Base-by-base conservation (phyloP, 192 early-diverging fungal species). In the Backusella westeae region DNA sequence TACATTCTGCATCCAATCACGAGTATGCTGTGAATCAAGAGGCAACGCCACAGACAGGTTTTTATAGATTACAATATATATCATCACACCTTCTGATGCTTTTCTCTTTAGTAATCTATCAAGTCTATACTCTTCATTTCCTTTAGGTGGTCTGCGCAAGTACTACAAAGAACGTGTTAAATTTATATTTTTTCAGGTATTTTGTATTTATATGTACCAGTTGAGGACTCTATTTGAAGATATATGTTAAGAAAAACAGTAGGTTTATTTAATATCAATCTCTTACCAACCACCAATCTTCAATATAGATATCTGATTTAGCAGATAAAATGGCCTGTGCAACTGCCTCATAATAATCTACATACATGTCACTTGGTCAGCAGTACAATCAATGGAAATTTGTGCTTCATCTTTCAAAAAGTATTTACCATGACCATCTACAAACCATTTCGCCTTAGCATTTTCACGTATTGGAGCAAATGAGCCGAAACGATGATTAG, bases 51-150 rank as follows among this genome's bases (percentile, higher is more conserved):
- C 80, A 0, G 89, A 88, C 34, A 95, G 84, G 69, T 96, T 94
- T 80, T 96, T 95, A 83, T 95, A 96, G 10, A 96, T 85, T 0
- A 93, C 86, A 53, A 96, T 88, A 75, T 93, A 95, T 71, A 96
- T 94, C 82, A 89, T 88, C 9, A 96, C 89, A 7, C 95, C 95
- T 82, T 95, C 89, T 67, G 88, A 86, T 44, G 95, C 95, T 79
- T 95, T 95, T 75, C 87, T 84, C 83, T 93, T 86, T 7, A 96
- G 81, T 69, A 95, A 79, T 14, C 89, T 86, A 77, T 95, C 94
- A 17, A 95, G 72, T 12, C 94, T 85, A 79, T 89, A 95, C 73
- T 94, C 88, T 65, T 94, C 89, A 74, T 95, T 92, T 44, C 91
- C 87, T 68, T 84, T 83, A 34, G 91, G 88, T 14, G 94, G 94